These are phyloP conservation scores for Favolaschia claudopus DNA, from an alignment of 768 basidiomycete species.

Conservation along the genomic window DNA sequence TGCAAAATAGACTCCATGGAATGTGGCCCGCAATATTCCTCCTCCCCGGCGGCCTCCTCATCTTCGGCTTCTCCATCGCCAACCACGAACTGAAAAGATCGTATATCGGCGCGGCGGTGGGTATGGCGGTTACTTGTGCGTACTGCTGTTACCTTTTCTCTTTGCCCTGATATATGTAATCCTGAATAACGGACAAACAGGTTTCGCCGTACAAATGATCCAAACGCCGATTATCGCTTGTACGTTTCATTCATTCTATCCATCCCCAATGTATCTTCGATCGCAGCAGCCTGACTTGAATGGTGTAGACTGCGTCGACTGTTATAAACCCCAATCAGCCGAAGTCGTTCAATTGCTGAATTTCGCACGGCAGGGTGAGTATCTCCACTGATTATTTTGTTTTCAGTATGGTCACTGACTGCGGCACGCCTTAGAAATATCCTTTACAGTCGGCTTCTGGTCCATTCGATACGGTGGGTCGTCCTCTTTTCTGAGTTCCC, in stretches of 20 bases:
- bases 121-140: constrained; percentile 27
- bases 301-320: constrained; percentile 23
- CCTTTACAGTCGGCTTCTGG: constrained; percentile 4
- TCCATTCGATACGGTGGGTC: constrained; percentile 4
- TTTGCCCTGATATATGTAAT: not conserved
- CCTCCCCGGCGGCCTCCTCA: constrained; percentile 25
- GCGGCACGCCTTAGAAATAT: not conserved
- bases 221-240: constrained; percentile 23
- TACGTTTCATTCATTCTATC: not conserved
- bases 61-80: constrained; percentile 24
- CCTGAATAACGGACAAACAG: not conserved
- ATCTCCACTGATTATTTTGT: not conserved
- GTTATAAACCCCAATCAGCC: constrained; percentile 29
- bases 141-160: not conserved
- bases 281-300: not conserved
- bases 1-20: constrained; percentile 19
- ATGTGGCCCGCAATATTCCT: constrained; percentile 29
- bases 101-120: constrained; percentile 25
- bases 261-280: not conserved
- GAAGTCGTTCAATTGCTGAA: constrained; percentile 28
- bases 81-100: constrained; percentile 22
- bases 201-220: constrained; percentile 30
- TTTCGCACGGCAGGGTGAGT: constrained; percentile 22
- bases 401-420: not conserved
- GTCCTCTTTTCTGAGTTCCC: no score